Base-by-base conservation (phyloP, 1,284 basidiomycete genomes). In the Cryptococcus amylolentus region DNA sequence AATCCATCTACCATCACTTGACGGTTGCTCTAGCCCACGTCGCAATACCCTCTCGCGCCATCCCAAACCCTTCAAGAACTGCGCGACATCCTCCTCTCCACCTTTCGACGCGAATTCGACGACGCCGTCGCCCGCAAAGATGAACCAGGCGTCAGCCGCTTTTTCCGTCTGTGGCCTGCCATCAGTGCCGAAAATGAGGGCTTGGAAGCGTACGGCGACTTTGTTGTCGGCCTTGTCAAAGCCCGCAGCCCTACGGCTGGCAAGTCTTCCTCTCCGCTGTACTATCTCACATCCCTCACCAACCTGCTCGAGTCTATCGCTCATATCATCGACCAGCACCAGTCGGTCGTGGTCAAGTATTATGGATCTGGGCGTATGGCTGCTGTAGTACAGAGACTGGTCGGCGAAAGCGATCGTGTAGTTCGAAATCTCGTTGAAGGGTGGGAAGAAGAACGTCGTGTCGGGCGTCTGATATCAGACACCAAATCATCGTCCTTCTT, bases 271-370 rank as follows among this genome's bases (percentile, higher is more conserved):
- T 93, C 91, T 0, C 88, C 92, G 0, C 78, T 91, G 23, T 94
- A 93, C 77, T 95, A 91, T 72, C 85, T 94, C 60, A 97, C 93
- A 0, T 86, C 88, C 1, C 54, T 64, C 10, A 97, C 94, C 0
- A 86, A 88, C 2, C 51, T 99, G 0, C 94, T 98, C 64, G 96
- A 99, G 78, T 89, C 88, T 54, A 88, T 98, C 44, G 96, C 95
- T 1, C 85, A 91, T 79, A 92, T 99, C 60, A 87, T 98, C 42
- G 93, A 95, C 68, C 93, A 97, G 71, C 96, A 99, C 73, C 93
- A 96, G 69, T 90, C 93, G 1, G 86, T 98, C 1, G 95, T 99
- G 0, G 94, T 98, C 73, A 95, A 95, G 76, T 96, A 98, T 75
- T 98, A 98, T 68, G 96, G 93, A 0, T 68, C 76, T 5, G 88